Evolutionary conservation across 2,329 filamentous ascomycete species (phyloP).

Genomic region (Trichoderma citrinoviride): DNA sequence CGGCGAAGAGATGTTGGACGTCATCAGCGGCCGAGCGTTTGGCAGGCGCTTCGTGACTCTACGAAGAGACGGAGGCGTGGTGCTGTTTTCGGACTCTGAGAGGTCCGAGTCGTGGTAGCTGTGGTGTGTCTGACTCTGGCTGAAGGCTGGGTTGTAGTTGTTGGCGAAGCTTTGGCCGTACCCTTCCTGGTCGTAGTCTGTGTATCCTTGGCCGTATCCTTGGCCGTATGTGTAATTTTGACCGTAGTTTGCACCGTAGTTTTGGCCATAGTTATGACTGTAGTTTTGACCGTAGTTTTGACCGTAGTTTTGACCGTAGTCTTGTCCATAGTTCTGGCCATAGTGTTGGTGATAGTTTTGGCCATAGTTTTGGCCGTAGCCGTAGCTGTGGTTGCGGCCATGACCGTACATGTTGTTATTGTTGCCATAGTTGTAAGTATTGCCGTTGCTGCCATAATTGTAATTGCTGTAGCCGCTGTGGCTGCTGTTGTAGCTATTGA

Average conservation of each 20-base stretch:
- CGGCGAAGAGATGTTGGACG: conserved; percentile 8
- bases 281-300: neutral
- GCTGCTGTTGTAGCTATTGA: neutral
- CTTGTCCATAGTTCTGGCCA: neutral
- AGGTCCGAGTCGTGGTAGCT: conserved; percentile 8
- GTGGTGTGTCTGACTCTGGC: conserved; percentile 7
- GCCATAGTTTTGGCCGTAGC: neutral
- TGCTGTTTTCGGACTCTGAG: conserved; percentile 13
- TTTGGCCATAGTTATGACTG: neutral
- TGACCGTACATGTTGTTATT: neutral
- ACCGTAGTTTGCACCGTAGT: neutral
- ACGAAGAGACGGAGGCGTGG: conserved; percentile 7
- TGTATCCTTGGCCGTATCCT: neutral
- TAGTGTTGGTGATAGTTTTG: neutral
- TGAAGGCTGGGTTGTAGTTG: neutral
- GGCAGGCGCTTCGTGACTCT: conserved; percentile 20
- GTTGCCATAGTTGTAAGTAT: neutral
- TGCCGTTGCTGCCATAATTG: neutral
- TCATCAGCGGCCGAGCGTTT: neutral
- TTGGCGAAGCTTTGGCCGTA: neutral
- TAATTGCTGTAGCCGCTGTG: neutral
- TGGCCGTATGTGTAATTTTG: neutral
- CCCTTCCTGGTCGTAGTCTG: neutral
- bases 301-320: neutral
- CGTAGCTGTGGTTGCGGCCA: neutral